Percentiles rank a stretch among this genome's conserved stretches.
phyloP scores from a whole-genome alignment of 176 grass and related monocot genomes.

The Chrysopogon serrulatus region DNA sequence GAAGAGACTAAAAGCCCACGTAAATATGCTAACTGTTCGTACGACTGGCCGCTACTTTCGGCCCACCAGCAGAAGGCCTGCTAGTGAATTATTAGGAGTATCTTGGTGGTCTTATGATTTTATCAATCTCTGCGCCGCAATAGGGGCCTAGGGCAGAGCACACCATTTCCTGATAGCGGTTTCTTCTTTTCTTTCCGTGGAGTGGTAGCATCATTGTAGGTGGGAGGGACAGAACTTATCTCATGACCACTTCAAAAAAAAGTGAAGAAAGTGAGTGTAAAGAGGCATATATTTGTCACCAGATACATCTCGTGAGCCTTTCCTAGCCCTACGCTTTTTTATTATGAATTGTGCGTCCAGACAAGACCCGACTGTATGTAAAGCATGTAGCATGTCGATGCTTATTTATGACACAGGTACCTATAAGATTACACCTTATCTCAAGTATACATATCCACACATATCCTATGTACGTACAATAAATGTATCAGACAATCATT shows the following conservation, averaged over 20 bases:
- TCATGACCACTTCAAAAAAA: conserved; percentile 11
- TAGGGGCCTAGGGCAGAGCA: too few species aligned
- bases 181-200: neutral
- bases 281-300: neutral
- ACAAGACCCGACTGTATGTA: neutral
- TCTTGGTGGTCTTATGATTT: conserved; percentile 18
- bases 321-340: neutral
- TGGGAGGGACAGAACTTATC: neutral
- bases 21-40: neutral
- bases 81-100: neutral
- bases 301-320: neutral
- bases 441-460: neutral
- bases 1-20: neutral
- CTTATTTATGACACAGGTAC: neutral
- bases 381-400: too few species aligned
- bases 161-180: neutral
- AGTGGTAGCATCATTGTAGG: conserved; percentile 14
- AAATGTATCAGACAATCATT: neutral
- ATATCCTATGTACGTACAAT: too few species aligned
- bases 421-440: neutral
- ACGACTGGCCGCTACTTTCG: neutral
- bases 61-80: neutral
- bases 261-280: neutral
- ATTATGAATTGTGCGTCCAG: neutral
- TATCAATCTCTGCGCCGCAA: neutral